phyloP scores from a whole-genome alignment of 1,139 yeast species.

The Meyerozyma carpophila region DNA sequence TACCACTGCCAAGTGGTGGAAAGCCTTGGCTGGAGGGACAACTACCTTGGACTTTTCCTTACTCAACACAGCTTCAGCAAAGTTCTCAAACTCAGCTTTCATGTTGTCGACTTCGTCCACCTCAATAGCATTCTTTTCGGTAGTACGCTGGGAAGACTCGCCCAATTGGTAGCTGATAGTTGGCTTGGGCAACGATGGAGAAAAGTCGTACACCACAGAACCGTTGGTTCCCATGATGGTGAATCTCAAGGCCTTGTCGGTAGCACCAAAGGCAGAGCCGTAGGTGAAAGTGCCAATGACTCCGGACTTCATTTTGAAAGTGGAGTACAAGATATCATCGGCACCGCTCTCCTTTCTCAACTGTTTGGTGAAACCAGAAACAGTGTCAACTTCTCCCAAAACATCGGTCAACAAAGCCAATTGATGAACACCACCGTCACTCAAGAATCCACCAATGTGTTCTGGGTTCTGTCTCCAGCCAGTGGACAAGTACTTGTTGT shows the following conservation, averaged over 20 bases:
- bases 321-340: conserved; percentile 73
- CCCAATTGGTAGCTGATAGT: conserved; percentile 46
- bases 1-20: conserved; percentile 87
- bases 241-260: conserved; percentile 61
- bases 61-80: conserved; percentile 61
- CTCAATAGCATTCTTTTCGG: conserved; percentile 43
- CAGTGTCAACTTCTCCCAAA: conserved; percentile 66
- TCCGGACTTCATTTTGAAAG: conserved; percentile 56
- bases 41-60: conserved; percentile 57
- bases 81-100: conserved; percentile 64
- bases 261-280: conserved; percentile 86
- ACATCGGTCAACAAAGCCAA: conserved; percentile 78
- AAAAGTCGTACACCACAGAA: conserved; percentile 58
- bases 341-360: conserved; percentile 71
- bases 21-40: conserved; percentile 68
- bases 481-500: conserved; percentile 62
- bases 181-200: conserved; percentile 45
- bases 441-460: conserved; percentile 84
- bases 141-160: conserved; percentile 36
- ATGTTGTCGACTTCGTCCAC: conserved; percentile 50
- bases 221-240: conserved; percentile 77
- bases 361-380: conserved; percentile 72
- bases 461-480: conserved; percentile 86
- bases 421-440: conserved; percentile 96
- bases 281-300: conserved; percentile 84